Percentiles rank a stretch among this genome's conserved stretches.
Evolutionary conservation across 768 basidiomycete species (phyloP).

Genomic region (Trametes sanguinea): DNA sequence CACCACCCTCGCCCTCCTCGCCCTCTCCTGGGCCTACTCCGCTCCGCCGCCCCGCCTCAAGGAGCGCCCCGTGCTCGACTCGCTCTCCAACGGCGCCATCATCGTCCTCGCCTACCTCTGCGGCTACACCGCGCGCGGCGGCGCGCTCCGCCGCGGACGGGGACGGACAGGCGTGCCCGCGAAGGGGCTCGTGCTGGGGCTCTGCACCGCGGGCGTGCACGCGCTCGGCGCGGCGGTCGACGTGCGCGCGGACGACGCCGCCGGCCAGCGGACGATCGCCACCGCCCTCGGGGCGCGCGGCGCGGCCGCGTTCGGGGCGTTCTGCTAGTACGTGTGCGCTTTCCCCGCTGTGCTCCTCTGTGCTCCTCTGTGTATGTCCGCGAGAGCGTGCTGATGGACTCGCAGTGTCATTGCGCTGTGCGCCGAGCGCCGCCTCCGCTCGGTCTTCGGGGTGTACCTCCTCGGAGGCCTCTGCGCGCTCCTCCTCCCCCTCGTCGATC

Average conservation of each 20-base stretch:
- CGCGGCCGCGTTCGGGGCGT: background rate
- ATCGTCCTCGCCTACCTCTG: conserved; percentile 9
- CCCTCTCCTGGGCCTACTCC: conserved; percentile 13
- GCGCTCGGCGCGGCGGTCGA: conserved; percentile 15
- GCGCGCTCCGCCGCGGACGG: background rate
- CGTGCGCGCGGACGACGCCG: conserved; percentile 4
- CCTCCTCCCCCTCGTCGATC: background rate
- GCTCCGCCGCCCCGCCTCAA: conserved; percentile 13
- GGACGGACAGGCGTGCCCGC: background rate
- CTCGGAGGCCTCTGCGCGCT: background rate
- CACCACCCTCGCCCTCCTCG: background rate
- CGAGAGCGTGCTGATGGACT: background rate
- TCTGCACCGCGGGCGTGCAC: conserved; percentile 15
- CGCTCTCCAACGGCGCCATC: conserved; percentile 15
- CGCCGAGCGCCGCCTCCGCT: background rate
- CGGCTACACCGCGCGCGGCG: conserved; percentile 11
- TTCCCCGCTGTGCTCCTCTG: background rate
- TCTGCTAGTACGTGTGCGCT: conserved; percentile 4
- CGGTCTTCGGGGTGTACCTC: conserved; percentile 13
- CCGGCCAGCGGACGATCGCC: conserved; percentile 13
- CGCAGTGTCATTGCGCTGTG: conserved; percentile 1
- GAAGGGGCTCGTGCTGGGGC: conserved; percentile 8
- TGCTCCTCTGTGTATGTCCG: background rate
- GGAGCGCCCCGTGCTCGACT: conserved; percentile 13
- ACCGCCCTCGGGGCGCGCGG: background rate